Evolutionary conservation across 331 rosid species (phyloP).

Genomic region (Malus hybrid): DNA sequence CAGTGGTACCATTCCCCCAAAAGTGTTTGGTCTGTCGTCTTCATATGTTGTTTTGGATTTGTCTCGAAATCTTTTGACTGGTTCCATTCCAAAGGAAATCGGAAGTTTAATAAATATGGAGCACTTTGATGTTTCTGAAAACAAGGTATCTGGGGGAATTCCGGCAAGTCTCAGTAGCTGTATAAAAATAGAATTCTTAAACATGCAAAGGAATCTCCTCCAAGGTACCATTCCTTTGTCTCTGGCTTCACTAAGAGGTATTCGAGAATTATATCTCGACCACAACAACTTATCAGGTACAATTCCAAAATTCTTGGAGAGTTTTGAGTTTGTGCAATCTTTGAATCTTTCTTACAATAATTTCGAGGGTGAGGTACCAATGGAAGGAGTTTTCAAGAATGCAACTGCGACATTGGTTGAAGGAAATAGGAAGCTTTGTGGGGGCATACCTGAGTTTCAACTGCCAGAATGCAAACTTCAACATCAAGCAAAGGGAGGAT

Average conservation of each 20-base stretch:
- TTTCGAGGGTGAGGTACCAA: slow-evolving; percentile 8
- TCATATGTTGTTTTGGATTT: background rate
- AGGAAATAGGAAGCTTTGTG: slow-evolving; percentile 5
- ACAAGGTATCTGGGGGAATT: background rate
- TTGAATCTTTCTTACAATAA: background rate
- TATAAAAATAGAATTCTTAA: background rate
- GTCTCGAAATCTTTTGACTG: background rate
- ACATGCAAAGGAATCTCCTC: background rate
- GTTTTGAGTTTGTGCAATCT: background rate
- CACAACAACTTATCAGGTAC: background rate
- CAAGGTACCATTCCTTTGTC: background rate
- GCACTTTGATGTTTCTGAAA: background rate
- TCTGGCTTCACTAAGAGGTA: background rate
- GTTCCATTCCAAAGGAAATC: background rate
- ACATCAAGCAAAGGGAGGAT: background rate
- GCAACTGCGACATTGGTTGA: background rate
- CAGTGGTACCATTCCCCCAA: background rate
- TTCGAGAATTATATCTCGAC: background rate
- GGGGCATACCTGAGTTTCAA: background rate
- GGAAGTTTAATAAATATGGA: background rate
- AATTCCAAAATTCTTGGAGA: background rate
- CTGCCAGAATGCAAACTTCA: background rate
- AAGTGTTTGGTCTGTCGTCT: background rate
- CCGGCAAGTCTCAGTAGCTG: background rate
- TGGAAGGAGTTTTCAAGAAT: slow-evolving; percentile 4